Evolutionary conservation across 2,329 filamentous ascomycete species (phyloP).

Genomic region (Calycina marina): DNA sequence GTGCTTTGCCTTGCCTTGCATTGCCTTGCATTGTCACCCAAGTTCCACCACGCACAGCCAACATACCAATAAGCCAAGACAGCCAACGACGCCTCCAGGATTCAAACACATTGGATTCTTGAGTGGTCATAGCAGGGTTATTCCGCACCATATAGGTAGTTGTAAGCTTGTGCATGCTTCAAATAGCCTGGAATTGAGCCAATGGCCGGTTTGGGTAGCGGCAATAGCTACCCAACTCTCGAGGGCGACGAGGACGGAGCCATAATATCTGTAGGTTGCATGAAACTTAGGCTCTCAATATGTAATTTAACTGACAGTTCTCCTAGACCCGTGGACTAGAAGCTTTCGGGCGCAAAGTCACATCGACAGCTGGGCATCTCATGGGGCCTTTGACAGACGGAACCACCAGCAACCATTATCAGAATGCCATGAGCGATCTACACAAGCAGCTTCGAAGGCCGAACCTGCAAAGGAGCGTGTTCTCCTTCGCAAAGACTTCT

Average conservation of each 20-base stretch:
- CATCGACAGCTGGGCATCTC: constrained; percentile 80
- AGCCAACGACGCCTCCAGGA: no score
- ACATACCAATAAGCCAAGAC: no score
- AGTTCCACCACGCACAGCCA: no score
- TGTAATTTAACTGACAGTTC: not conserved
- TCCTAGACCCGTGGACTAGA: constrained; percentile 71
- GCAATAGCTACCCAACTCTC: constrained; percentile 21
- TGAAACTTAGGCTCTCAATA: constrained; percentile 2
- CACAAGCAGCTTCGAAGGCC: constrained; percentile 80
- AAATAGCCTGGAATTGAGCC: not conserved
- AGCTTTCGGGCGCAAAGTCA: constrained; percentile 87
- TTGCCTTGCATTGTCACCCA: no score
- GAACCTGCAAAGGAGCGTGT: constrained; percentile 73
- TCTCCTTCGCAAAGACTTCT: constrained; percentile 78
- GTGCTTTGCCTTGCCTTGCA: no score
- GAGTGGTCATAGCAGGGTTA: no score
- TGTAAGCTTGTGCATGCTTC: no score
- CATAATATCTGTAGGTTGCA: constrained; percentile 21
- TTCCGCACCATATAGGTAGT: no score
- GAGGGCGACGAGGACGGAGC: constrained; percentile 18
- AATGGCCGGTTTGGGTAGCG: constrained; percentile 23
- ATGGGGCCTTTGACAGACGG: constrained; percentile 54
- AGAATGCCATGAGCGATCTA: constrained; percentile 75
- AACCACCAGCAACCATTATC: constrained; percentile 52
- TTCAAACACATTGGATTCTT: no score